Evolutionary conservation across 345 rosid genomes (phyloP), one percentile per base, ranked within the genome.

Genomic region (Brassica rapa): DNA sequence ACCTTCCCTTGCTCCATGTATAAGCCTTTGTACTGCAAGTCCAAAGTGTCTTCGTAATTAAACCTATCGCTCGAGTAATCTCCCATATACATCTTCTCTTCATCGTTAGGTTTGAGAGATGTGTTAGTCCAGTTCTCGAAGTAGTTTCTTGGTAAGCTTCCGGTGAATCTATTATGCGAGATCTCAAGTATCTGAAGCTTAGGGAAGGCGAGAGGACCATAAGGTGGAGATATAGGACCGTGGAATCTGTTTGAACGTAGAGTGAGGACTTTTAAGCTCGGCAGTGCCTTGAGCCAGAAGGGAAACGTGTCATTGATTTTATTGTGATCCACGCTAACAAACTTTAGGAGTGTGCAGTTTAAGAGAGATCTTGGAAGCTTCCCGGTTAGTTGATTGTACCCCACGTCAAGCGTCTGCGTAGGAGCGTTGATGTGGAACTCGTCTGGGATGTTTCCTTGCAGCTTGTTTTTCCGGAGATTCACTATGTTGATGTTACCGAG

Each of bases 1-100:
- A 79, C 63, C 56, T 73, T 73, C 6, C 82, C 82, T 73, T 79
- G 78, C 74, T 79, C 82, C 78, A 79, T 79, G 66, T 60, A 79
- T 33, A 79, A 30, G 68, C 82, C 74, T 79, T 71, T 79, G 75
- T 71, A 77, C 6, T 78, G 77, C 53, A 78, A 41, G 57, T 78
- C 76, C 67, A 78, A 41, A 29, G 70, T 73, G 27, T 79, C 74
- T 0, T 23, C 65, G 68, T 79, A 79, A 1, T 4, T 0, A 61
- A 56, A 79, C 9, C 12, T 29, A 11, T 10, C 73, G 16, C 0
- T 79, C 3, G n/a, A 6, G 33, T 30, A 78, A 14, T 71, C 77
- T 72, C 77, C 82, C 77, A 78, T 78, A 1, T 78, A 78, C 4
- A 72, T 14, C 11, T 33, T 78, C 15, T 78, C 82, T 66, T 78